Evolutionary conservation across 1,139 yeast species (phyloP), one percentile per base, ranked within the genome.

Genomic region (Kurtzmaniella quercitrusa): DNA sequence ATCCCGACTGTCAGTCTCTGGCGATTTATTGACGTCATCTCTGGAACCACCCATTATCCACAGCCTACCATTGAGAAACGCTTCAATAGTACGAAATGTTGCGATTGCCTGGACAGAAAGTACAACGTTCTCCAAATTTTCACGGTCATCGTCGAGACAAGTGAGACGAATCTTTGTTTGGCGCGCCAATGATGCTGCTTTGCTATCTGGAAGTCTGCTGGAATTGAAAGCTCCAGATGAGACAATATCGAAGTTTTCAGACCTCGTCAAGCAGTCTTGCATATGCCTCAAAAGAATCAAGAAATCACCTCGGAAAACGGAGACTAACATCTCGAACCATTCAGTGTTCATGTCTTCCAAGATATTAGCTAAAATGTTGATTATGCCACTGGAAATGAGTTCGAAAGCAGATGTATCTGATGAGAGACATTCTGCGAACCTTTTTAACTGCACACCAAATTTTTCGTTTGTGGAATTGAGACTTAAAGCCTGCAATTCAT

Each of bases 51-150:
- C 65, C 20, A 63, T 41, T 33, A 66, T 53, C 23, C 50, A 51
- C 14, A 66, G 50, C 42, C 70, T 54, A 41, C 60, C 70, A 37
- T 59, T 77, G 47, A 84, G 63, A 54, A 87, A 88, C 2, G 80
- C 76, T 41, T 80, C 83, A 34, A 91, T 72, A 1, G 91, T 79
- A 46, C 76, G 78, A 56, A 88, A 84, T 0, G 96, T 85, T 0
- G 96, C 95, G 52, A 89, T 83, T 0, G 95, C 95, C 58, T 89
- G 96, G n/a, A 87, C 86, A 15, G 91, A 76, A 16, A 89, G 65
- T 28, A 80, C 63, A 54, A 83, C 56, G 32, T 68, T 66, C 33
- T 66, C 66, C 50, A 69, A 54, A 6, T 55, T 57, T 1, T 60
- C 54, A 1, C 74, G 68, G 1, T 64, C 45, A 23, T 49, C 49